Evolutionary conservation across 1,139 yeast species (phyloP), one percentile per base, ranked within the genome.

Genomic region (Scheffersomyces parashehatae): DNA sequence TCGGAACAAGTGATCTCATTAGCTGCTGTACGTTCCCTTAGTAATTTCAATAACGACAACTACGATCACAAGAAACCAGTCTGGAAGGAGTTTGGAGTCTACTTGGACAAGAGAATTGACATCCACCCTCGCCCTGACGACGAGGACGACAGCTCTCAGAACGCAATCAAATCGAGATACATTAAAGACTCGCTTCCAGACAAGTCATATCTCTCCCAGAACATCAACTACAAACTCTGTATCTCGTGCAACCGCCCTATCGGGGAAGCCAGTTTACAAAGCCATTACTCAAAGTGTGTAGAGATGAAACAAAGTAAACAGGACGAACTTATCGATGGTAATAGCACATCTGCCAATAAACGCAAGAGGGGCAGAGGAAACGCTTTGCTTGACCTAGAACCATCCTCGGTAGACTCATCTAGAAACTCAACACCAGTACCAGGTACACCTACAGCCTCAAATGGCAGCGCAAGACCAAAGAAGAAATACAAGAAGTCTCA

Each of bases 71-170:
- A 52, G 40, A 58, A 56, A 44, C 56, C 54, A 14, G 55, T 55
- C 35, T 82, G 88, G 88, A 79, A 81, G 60, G 87, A 82, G 47
- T 67, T 82, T 38, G 87, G 87, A 5, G 76, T 70, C 28, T 81
- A 75, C 56, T 64, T 82, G 42, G 86, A 82, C 52, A 72, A 69
- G 43, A 65, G 75, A 41, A 61, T 72, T 24, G 75, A 71, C 36
- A 57, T 65, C 41, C 60, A 55, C 33, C 45, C 47, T 31, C 49
- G 52, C 37, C 50, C 54, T 14, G 51, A 54, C 36, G 20, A 39
- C 36, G 44, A 38, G 15, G 40, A 42, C 6, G 45, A 52, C 35
- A 58, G 61, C 44, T 51, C 46, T 34, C 50, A 45, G 26, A 51
- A 52, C 38, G 51, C 61, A 30, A 43, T 50, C 39, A 45, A 52